These are phyloP conservation scores for Phytophthora melonis DNA, from an alignment of 352 stramenopile species.

Conservation along the genomic window DNA sequence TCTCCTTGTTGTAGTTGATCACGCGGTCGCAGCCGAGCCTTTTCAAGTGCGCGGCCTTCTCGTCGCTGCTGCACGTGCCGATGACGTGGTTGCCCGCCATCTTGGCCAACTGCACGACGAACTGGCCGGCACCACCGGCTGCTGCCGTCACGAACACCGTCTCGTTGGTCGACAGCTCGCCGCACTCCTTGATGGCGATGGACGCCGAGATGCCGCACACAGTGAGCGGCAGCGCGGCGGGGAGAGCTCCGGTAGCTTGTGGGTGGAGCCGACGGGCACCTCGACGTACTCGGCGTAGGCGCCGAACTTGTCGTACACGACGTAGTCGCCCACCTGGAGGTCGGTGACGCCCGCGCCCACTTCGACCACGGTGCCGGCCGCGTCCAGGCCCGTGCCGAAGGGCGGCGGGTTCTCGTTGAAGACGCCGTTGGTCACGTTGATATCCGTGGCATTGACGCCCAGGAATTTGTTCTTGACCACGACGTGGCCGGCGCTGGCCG, in stretches of 20 bases:
- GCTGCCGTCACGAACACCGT: conserved; percentile 64
- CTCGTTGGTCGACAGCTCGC: conserved; percentile 58
- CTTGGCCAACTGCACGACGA: conserved; percentile 85
- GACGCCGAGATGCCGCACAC: conserved; percentile 59
- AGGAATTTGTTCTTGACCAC: conserved; percentile 52
- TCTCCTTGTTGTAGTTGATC: conserved; percentile 82
- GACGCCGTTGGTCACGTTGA: conserved; percentile 63
- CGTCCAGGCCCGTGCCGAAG: conserved; percentile 59
- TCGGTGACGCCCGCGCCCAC: conserved; percentile 49
- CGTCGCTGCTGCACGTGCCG: conserved; percentile 78
- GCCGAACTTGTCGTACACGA: conserved; percentile 51
- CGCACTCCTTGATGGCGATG: conserved; percentile 57
- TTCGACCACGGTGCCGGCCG: conserved; percentile 45
- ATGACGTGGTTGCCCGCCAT: conserved; percentile 81
- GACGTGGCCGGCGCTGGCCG: conserved; percentile 34
- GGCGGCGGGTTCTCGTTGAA: conserved; percentile 52
- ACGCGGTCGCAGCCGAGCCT: conserved; percentile 69
- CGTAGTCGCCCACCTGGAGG: conserved; percentile 49
- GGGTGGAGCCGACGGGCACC: conserved; percentile 38
- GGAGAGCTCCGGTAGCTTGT: conserved; percentile 39
- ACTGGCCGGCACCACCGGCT: conserved; percentile 78
- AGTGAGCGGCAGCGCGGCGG: conserved; percentile 44
- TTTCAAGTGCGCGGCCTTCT: conserved; percentile 79
- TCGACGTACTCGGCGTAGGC: conserved; percentile 55
- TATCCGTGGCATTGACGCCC: conserved; percentile 59